Base-by-base conservation (phyloP, 495 filamentous ascomycete genomes). In the Pyrenula aspistea region DNA sequence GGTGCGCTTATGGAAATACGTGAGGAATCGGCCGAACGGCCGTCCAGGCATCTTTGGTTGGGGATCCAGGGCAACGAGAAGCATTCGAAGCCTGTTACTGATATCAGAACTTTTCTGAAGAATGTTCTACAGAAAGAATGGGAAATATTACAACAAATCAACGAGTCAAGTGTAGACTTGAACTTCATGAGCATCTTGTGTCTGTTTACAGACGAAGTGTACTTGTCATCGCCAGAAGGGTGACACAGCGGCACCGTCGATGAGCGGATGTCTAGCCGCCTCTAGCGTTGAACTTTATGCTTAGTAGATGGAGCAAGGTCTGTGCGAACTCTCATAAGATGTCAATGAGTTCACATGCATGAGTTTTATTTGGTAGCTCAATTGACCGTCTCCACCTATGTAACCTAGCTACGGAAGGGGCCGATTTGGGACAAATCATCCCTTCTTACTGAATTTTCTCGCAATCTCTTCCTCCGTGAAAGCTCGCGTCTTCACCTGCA, bases 391-490 rank as follows among this genome's bases (percentile, higher is more conserved):
- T 42, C 31, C 31, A 42, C 31, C 15, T 4, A n/a, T n/a, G n/a
- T n/a, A 42, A 15, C 31, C 31, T 42, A 15, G 31, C 31, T 8
- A 15, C 31, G 15, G 31, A 15, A 42, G 15, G 15, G 31, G 15
- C 15, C 31, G 4, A 42, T 15, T 15, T 42, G 4, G 4, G 8
- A 42, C 31, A 42, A 42, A 42, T 42, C 31, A 42, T 42, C 31
- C 31, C 31, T 42, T 42, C 31, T 42, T 42, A 8, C 50, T 24
- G 31, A 73, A 77, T 61, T 74, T 80, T 52, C 66, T 62, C 57
- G 62, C 63, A 59, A 85, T 84, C 55, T 82, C 79, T 54, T 77
- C 73, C 57, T 79, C 79, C 4, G 66, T 72, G 61, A 89, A 87
- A 48, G 67, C 72, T 23, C 76, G 71, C 19, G 85, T 85, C 71